These are phyloP conservation scores for Stephanocyclus meneghinianus DNA, from an alignment of 352 stramenopile species.

Conservation along the genomic window DNA sequence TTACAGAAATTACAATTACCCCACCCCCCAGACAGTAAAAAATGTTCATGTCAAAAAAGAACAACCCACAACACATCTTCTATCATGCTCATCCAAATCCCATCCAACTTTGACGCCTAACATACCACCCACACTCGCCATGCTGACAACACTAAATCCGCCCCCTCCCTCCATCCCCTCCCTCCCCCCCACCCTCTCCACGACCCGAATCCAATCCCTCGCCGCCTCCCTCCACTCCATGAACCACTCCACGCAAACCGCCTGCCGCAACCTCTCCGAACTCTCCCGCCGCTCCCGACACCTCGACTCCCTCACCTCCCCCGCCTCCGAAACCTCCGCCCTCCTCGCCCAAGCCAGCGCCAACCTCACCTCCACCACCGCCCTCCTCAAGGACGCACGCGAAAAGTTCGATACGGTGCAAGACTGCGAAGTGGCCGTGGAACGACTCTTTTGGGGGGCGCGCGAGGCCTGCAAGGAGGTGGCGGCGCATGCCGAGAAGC, in stretches of 20 bases:
- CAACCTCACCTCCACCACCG: constrained; percentile 62
- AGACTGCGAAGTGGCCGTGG: constrained; percentile 73
- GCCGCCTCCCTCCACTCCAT: constrained; percentile 55
- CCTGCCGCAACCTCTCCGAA: constrained; percentile 61
- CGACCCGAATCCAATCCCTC: constrained; percentile 49
- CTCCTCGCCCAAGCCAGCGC: constrained; percentile 57
- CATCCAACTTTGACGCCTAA: too few species aligned
- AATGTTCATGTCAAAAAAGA: too few species aligned
- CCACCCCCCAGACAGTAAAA: too few species aligned
- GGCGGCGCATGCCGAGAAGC: constrained; percentile 37
- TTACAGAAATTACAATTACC: too few species aligned
- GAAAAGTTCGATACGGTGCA: constrained; percentile 81
- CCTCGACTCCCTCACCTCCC: constrained; percentile 73
- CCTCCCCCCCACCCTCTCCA: not conserved
- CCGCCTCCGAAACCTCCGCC: constrained; percentile 71
- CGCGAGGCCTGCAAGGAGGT: constrained; percentile 37
- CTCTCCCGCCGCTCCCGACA: constrained; percentile 63
- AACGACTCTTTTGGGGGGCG: constrained; percentile 62
- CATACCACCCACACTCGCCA: not conserved
- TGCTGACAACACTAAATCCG: not conserved
- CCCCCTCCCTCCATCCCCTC: not conserved
- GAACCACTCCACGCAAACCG: constrained; percentile 53
- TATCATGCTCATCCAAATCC: too few species aligned
- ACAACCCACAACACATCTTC: too few species aligned
- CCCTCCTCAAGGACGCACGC: constrained; percentile 66